These are phyloP conservation scores for Pseudisothecium myosuroides DNA, from an alignment of 225 moss, liverwort and hornwort species.

Conservation along the genomic window DNA sequence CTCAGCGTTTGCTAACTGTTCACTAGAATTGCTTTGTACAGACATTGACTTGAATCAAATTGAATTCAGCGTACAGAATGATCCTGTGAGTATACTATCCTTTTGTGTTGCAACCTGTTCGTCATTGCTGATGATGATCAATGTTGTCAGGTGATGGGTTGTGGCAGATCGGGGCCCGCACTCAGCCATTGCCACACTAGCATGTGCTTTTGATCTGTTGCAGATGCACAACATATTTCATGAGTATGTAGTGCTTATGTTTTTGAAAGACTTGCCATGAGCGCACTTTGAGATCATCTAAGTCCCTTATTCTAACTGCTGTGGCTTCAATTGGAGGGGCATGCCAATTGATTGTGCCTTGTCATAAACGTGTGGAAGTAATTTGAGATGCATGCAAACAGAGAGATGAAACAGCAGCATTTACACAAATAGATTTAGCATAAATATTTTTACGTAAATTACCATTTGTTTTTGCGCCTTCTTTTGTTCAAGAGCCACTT, in stretches of 20 bases:
- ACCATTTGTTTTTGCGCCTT: neutral
- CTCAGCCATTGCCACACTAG: neutral
- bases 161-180: neutral
- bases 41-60: neutral
- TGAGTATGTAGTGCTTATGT: neutral
- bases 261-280: neutral
- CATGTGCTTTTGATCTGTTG: neutral
- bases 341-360: neutral
- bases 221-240: neutral
- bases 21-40: neutral
- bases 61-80: neutral
- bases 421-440: neutral
- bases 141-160: neutral
- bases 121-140: neutral
- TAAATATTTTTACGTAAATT: too few species aligned
- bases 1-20: neutral
- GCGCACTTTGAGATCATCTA: neutral
- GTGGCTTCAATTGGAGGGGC: neutral
- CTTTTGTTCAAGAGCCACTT: neutral
- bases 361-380: neutral
- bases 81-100: neutral
- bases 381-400: neutral
- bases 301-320: neutral
- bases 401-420: neutral
- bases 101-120: neutral